Conservation (phyloP, 257 asterid genomes). For the Fraxinus quadrangulata region DNA sequence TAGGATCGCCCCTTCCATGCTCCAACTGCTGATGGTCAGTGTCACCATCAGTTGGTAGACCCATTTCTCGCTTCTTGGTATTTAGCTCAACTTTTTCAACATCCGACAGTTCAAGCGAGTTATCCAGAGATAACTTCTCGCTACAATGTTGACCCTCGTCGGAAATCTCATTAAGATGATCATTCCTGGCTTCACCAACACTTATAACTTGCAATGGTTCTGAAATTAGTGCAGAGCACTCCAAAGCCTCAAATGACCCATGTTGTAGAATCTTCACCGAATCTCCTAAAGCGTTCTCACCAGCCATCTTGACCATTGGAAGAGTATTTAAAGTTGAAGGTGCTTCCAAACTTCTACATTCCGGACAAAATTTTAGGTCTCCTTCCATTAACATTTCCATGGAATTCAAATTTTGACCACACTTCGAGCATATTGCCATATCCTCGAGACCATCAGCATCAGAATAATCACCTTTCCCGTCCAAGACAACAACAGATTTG, state of each 20-base stretch:
- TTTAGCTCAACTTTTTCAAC: constrained; percentile 38
- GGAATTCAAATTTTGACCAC: constrained; percentile 43
- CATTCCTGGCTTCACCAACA: constrained; percentile 35
- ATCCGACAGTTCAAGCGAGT: constrained; percentile 18
- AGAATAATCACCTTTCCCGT: constrained; percentile 28
- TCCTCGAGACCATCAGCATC: constrained; percentile 37
- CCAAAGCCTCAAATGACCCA: constrained; percentile 35
- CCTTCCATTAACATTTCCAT: constrained; percentile 46
- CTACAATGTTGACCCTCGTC: constrained; percentile 33
- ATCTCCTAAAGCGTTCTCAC: constrained; percentile 37
- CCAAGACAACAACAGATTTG: constrained; percentile 39
- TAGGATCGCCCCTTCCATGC: constrained; percentile 26
- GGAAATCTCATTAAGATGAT: constrained; percentile 31
- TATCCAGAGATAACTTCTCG: constrained; percentile 19
- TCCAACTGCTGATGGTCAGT: constrained; percentile 23
- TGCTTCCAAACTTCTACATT: constrained; percentile 53
- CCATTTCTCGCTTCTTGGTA: constrained; percentile 30
- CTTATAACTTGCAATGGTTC: constrained; percentile 38
- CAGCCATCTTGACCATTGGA: constrained; percentile 23
- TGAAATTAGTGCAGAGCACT: constrained; percentile 34
- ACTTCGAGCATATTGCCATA: constrained; percentile 57
- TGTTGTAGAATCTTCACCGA: constrained; percentile 31
- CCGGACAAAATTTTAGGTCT: constrained; percentile 53
- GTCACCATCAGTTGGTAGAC: constrained; percentile 37
- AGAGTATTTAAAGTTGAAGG: constrained; percentile 30